Percentiles rank a stretch among this genome's conserved stretches.
These are phyloP conservation scores for Dothistroma septosporum DNA, from an alignment of 2,329 filamentous ascomycete species.

Conservation along the genomic window DNA sequence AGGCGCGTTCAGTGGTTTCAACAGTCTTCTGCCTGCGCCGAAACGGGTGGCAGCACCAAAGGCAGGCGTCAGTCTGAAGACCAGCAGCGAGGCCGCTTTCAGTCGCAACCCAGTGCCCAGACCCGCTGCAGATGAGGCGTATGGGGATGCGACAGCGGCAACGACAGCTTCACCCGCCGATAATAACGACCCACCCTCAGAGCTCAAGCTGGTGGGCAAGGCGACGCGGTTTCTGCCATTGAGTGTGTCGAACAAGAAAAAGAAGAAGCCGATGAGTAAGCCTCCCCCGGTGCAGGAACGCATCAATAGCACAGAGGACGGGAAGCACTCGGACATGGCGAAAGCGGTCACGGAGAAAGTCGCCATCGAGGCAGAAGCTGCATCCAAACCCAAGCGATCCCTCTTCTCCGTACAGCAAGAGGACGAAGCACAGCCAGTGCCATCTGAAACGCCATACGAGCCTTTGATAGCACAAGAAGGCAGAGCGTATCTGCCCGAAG, in stretches of 20 bases:
- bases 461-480: constrained; percentile 32
- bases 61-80: constrained; percentile 70
- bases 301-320: constrained; percentile 3
- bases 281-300: constrained; percentile 5
- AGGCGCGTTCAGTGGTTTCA: constrained; percentile 73
- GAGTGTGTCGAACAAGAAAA: constrained; percentile 72
- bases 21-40: constrained; percentile 78
- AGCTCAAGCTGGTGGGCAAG: constrained; percentile 69
- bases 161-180: constrained; percentile 38
- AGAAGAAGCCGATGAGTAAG: constrained; percentile 56
- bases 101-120: constrained; percentile 57
- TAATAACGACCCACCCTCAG: constrained; percentile 36
- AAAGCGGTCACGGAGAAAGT: not conserved
- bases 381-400: constrained; percentile 58
- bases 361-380: constrained; percentile 18
- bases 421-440: constrained; percentile 22
- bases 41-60: constrained; percentile 54
- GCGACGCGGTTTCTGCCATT: constrained; percentile 85
- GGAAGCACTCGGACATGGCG: constrained; percentile 3
- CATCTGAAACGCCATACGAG: constrained; percentile 31
- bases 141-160: not conserved
- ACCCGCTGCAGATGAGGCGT: constrained; percentile 29
- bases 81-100: constrained; percentile 78
- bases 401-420: constrained; percentile 61
- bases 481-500: constrained; percentile 5